Conservation (phyloP, 306 rosid genomes). For the Vigna nakashimae region DNA sequence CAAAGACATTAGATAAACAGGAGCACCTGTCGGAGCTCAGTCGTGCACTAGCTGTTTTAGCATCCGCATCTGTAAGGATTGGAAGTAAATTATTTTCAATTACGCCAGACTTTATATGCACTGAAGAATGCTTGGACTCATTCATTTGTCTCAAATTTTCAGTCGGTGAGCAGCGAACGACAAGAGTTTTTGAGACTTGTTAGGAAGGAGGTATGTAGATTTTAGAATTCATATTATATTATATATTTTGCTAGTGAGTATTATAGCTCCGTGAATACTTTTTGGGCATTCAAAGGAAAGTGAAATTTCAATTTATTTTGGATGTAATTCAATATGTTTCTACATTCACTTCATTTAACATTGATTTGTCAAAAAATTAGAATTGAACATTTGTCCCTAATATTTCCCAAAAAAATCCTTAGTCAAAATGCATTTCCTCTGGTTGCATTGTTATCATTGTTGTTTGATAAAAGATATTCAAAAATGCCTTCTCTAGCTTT, state of each 20-base stretch:
- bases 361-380: constrained; percentile 15
- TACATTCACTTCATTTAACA: constrained; percentile 10
- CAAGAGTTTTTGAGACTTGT: constrained; percentile 85
- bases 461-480: constrained; percentile 22
- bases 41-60: constrained; percentile 85
- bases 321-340: constrained; percentile 3
- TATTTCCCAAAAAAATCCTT: background rate
- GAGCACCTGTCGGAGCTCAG: constrained; percentile 81
- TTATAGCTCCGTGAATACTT: constrained; percentile 8
- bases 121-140: constrained; percentile 14
- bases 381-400: constrained; percentile 4
- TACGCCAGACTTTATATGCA: background rate
- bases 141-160: constrained; percentile 35
- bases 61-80: constrained; percentile 85
- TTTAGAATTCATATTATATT: background rate
- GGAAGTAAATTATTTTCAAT: background rate
- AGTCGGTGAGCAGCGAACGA: constrained; percentile 87
- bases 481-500: constrained; percentile 7
- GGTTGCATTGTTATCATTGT: background rate
- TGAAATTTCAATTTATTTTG: constrained; percentile 26
- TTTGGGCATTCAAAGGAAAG: constrained; percentile 21
- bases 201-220: constrained; percentile 71
- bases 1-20: constrained; percentile 64
- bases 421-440: constrained; percentile 18
- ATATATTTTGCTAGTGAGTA: background rate